Evolutionary conservation across 1,139 yeast genomes (phyloP).

Genomic region (Kodamaea arcana): DNA sequence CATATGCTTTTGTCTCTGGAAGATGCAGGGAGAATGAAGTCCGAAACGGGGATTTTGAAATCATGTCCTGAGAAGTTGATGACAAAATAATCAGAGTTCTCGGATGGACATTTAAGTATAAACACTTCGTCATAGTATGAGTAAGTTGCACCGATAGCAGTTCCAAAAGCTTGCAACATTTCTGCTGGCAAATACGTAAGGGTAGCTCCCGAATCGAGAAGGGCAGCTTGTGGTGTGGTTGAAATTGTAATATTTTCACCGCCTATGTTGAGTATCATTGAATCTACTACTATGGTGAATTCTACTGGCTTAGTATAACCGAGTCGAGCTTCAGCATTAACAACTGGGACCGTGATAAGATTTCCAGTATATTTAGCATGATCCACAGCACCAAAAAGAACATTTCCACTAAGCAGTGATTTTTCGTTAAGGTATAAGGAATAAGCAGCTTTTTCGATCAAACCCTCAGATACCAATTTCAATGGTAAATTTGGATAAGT

Average conservation of each 20-base stretch:
- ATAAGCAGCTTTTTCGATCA: constrained; percentile 15
- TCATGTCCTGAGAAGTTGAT: neutral
- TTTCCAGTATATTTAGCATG: constrained; percentile 16
- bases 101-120: neutral
- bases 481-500: constrained; percentile 19
- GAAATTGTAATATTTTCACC: neutral
- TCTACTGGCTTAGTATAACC: neutral
- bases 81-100: neutral
- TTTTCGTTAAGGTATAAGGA: constrained; percentile 16
- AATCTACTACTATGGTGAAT: constrained; percentile 1
- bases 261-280: neutral
- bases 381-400: constrained; percentile 20
- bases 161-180: neutral
- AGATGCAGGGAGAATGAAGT: neutral
- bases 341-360: constrained; percentile 9
- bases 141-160: neutral
- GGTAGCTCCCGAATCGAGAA: neutral
- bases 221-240: neutral
- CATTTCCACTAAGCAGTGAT: constrained; percentile 11
- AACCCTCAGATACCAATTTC: constrained; percentile 18
- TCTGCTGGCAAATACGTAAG: neutral
- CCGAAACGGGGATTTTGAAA: neutral
- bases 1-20: neutral
- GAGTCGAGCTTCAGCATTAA: neutral
- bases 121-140: neutral